Evolutionary conservation across 2,329 filamentous ascomycete genomes (phyloP), one percentile per base, ranked within the genome.

Genomic region (Pyrenophora tritici-repentis): DNA sequence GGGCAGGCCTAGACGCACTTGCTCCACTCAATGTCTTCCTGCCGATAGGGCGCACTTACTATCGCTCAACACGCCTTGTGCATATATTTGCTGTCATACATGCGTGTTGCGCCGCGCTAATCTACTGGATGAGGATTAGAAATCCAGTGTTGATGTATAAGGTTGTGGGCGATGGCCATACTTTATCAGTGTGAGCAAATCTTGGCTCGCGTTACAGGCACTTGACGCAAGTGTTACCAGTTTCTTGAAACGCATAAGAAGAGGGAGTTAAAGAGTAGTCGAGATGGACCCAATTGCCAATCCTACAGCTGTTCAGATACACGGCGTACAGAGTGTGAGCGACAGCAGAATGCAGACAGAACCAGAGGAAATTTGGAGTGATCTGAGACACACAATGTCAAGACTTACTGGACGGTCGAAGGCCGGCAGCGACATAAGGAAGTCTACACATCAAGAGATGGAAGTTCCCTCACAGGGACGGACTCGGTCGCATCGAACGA

Each of bases 251-350:
- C 26, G 8, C 3, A 29, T 29, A 29, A 29, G 10, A 29, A 29
- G 26, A 29, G 26, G 26, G 9, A 9, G 9, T 10, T 12, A 10
- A 29, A 29, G 26, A 29, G 8, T 13, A 4, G 24, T 20, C 33
- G 51, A 50, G 3, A 72, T 72, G 68, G 67, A 71, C 54, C 58
- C 63, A 26, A 53, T 56, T 29, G 56, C 66, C 16, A 69, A 67
- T 10, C 59, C 67, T 13, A 59, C 65, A 20, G 56, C 56, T 2
- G 66, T 66, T 12, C 61, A 65, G 26, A 35, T 64, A 40, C 67
- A 65, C 33, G 55, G 58, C 18, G 54, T 63, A 42, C 57, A 64
- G 2, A 42, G 48, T 2, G 33, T 32, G 16, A 50, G 32, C 39
- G 52, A 53, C 33, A 47, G 41, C 9, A 42, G 32, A 37, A 29